Evolutionary conservation across 768 basidiomycete genomes (phyloP).

Genomic region (Pulveroboletus sp.): DNA sequence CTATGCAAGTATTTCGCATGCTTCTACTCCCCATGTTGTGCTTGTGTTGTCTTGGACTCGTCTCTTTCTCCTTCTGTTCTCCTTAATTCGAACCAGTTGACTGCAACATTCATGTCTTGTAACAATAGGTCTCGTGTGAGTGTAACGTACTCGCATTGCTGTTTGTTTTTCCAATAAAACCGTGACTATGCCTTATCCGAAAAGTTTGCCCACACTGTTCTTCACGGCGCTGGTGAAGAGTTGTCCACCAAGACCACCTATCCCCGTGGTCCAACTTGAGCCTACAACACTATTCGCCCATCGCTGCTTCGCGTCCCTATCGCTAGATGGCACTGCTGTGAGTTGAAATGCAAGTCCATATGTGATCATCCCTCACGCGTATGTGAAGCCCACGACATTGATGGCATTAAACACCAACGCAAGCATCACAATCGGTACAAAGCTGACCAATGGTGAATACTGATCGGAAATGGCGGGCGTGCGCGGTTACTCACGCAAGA

Average conservation of each 20-base stretch:
- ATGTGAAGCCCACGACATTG: conserved; percentile 95
- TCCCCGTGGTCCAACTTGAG: conserved; percentile 64
- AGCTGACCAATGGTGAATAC: conserved; percentile 44
- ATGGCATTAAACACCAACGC: conserved; percentile 95
- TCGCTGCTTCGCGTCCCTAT: conserved; percentile 87
- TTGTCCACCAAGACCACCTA: conserved; percentile 83
- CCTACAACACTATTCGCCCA: conserved; percentile 78
- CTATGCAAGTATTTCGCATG: conserved; percentile 21
- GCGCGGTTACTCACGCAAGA: conserved; percentile 58
- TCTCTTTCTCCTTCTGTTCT: not conserved
- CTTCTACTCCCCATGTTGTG: conserved; percentile 18
- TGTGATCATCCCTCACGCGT: conserved; percentile 55
- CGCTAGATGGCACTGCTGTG: conserved; percentile 39
- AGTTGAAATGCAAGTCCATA: conserved; percentile 6
- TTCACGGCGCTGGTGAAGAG: conserved; percentile 78
- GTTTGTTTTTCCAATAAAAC: conserved; percentile 7
- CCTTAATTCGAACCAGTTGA: conserved; percentile 15
- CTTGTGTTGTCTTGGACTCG: conserved; percentile 25
- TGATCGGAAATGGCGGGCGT: conserved; percentile 3
- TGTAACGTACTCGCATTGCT: conserved; percentile 7
- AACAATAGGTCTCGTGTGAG: conserved; percentile 21
- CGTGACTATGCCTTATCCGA: conserved; percentile 39
- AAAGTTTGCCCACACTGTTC: conserved; percentile 73
- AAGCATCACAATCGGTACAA: conserved; percentile 89
- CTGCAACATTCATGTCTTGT: conserved; percentile 29